phyloP scores from a whole-genome alignment of 345 rosid species.

The Arabidopsis thaliana region DNA sequence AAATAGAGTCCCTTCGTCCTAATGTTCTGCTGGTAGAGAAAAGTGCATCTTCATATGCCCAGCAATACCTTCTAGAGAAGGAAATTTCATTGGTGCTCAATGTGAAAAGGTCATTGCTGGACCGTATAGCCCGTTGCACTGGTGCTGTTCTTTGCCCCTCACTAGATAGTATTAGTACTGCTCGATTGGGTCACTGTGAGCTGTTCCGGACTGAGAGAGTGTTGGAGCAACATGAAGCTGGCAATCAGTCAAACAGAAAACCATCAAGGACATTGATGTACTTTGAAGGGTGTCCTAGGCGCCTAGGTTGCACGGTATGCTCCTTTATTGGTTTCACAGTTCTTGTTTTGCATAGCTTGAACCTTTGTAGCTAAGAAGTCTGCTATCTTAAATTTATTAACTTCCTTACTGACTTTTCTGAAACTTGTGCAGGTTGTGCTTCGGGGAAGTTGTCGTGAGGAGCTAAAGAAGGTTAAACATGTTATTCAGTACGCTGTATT shows the following conservation, averaged over 20 bases:
- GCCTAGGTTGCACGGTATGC: slow-evolving; percentile 97
- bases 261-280: slow-evolving; percentile 94
- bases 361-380: neutral
- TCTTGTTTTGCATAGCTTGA: neutral
- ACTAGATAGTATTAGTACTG: slow-evolving; percentile 60
- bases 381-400: neutral
- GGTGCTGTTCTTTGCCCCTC: slow-evolving; percentile 84
- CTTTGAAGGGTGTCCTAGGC: slow-evolving; percentile 99
- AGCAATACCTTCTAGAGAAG: slow-evolving; percentile 77
- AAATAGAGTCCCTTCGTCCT: slow-evolving; percentile 90
- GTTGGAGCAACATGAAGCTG: slow-evolving; percentile 74
- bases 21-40: slow-evolving; percentile 94
- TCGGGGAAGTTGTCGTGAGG: slow-evolving; percentile 76
- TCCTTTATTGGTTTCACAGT: slow-evolving; percentile 1
- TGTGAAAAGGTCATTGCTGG: slow-evolving; percentile 82
- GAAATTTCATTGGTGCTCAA: slow-evolving; percentile 92
- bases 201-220: slow-evolving; percentile 76
- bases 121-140: slow-evolving; percentile 89
- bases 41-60: slow-evolving; percentile 89
- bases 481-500: slow-evolving; percentile 90
- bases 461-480: slow-evolving; percentile 91
- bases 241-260: slow-evolving; percentile 68
- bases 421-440: slow-evolving; percentile 67
- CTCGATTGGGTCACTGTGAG: slow-evolving; percentile 86
- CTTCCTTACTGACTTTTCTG: neutral